These are phyloP conservation scores for Aquanectria penicillioides DNA, from an alignment of 2,329 filamentous ascomycete species.

Conservation along the genomic window DNA sequence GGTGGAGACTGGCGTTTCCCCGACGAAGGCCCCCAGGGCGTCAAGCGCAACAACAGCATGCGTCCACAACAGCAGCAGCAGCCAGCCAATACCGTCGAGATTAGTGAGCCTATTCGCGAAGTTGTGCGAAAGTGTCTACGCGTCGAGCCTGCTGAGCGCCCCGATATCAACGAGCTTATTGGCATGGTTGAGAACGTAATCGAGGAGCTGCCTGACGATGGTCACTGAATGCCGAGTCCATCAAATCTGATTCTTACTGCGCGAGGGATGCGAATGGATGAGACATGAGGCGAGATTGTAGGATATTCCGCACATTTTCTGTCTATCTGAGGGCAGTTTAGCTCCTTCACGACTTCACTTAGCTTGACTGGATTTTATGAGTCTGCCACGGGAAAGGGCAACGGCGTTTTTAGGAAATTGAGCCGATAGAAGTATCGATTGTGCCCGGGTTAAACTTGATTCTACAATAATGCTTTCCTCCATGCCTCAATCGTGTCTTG, in stretches of 20 bases:
- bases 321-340: constrained; percentile 11
- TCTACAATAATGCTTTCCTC: constrained; percentile 16
- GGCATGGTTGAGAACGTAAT: constrained; percentile 79
- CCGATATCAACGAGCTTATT: constrained; percentile 87
- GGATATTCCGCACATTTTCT: constrained; percentile 25
- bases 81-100: constrained; percentile 57
- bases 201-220: constrained; percentile 69
- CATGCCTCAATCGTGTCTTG: background rate
- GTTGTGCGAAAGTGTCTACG: constrained; percentile 87
- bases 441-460: constrained; percentile 30
- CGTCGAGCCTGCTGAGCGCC: constrained; percentile 88
- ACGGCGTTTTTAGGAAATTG: constrained; percentile 38
- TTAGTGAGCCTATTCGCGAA: constrained; percentile 86
- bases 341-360: constrained; percentile 16
- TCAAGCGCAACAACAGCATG: constrained; percentile 57
- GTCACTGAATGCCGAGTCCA: constrained; percentile 26
- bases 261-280: background rate
- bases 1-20: constrained; percentile 98
- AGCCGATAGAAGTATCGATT: constrained; percentile 36
- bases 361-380: constrained; percentile 1
- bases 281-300: constrained; percentile 11
- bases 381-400: constrained; percentile 24
- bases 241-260: background rate
- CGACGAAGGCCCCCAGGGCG: constrained; percentile 76
- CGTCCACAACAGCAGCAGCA: constrained; percentile 43